Base-by-base conservation (phyloP, 2,329 filamentous ascomycete genomes). In the Aureobasidium sp. region DNA sequence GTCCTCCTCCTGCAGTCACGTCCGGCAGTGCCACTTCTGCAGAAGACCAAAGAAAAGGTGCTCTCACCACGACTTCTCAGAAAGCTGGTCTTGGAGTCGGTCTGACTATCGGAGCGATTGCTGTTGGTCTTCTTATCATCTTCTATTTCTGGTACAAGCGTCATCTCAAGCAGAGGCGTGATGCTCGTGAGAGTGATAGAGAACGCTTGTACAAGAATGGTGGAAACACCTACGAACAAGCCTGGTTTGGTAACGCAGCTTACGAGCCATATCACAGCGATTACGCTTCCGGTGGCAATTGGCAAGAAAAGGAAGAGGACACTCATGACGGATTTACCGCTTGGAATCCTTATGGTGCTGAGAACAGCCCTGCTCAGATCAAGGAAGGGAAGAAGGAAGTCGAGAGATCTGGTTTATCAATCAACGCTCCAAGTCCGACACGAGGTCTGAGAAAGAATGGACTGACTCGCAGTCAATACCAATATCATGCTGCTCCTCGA, bases 121-220 rank as follows among this genome's bases (percentile, higher is more conserved):
- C 70, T 12, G 61, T 76, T 10, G 61, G 71, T 37, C 63, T 65
- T 6, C 57, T 76, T 19, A 62, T 74, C 7, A 58, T 67, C 0
- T 70, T 74, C 57, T 76, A 74, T 58, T 67, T 74, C 55, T 76
- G 73, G 72, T 75, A 74, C 58, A 67, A 64, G 8, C 62, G 66
- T 40, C 68, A 72, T 21, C 53, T 71, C 39, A 68, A 68, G 57
- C 65, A 64, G 25, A 66, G 70, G 56, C 68, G 70, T 2, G 65
- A 71, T 16, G 41, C 50, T 35, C 45, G 55, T 6, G 54, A 54
- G n/a, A 58, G 52, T 16, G 53, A 55, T 21, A 55, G 35, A 21
- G 45, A 51, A 16, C 42, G 32, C 37, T 21, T 58, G 24, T 53
- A 54, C 49, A 22, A 53, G 16, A 47, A 44, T 14, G 35, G 35